These are phyloP conservation scores for Narthecium ossifragum DNA, from an alignment of 106 monocot species.

Conservation along the genomic window DNA sequence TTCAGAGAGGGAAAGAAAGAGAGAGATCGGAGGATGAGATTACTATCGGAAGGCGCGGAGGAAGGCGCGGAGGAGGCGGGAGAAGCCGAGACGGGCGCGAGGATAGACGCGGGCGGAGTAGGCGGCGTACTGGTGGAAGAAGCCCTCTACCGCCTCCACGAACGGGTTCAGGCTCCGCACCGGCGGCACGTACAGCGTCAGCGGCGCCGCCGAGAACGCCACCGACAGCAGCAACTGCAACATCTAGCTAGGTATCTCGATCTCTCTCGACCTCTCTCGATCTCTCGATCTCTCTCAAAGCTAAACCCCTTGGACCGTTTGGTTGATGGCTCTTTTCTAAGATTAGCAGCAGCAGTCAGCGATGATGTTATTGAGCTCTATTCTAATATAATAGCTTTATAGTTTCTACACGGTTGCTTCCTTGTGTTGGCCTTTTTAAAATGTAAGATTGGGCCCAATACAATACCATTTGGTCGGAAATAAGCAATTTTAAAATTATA, in stretches of 20 bases:
- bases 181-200: slow-evolving; percentile 87
- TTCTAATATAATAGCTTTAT: no score
- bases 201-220: slow-evolving; percentile 91
- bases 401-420: no score
- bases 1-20: no score
- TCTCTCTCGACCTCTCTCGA: neutral
- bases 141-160: slow-evolving; percentile 52
- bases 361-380: no score
- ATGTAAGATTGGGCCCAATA: no score
- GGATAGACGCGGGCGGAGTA: slow-evolving; percentile 25
- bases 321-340: no score
- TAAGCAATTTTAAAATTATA: no score
- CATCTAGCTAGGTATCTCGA: slow-evolving; percentile 24
- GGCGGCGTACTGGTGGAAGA: slow-evolving; percentile 34
- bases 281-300: slow-evolving; percentile 1
- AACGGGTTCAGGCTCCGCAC: slow-evolving; percentile 73
- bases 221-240: slow-evolving; percentile 71
- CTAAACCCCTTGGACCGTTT: no score
- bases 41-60: slow-evolving; percentile 5
- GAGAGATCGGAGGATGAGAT: no score
- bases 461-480: no score
- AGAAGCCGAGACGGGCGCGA: slow-evolving; percentile 44
- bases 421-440: no score
- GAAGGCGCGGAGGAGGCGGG: slow-evolving; percentile 40
- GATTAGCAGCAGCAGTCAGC: no score